Percentiles rank a stretch among this genome's conserved stretches.
These are phyloP conservation scores for Penicillium occitanis DNA, from an alignment of 2,329 filamentous ascomycete genomes.

Conservation along the genomic window DNA sequence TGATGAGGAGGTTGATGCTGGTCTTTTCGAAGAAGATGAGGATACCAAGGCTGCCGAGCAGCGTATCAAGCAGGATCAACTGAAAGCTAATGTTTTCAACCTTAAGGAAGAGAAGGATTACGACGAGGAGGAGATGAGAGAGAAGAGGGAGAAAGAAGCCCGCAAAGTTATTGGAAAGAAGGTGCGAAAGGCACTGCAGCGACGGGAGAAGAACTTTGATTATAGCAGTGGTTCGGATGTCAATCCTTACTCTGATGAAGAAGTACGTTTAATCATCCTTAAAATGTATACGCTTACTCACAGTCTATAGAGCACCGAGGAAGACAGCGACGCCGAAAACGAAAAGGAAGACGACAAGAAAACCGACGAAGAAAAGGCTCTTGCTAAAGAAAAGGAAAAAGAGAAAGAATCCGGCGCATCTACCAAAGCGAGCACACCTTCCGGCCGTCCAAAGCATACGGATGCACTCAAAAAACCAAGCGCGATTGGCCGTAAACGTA, in stretches of 20 bases:
- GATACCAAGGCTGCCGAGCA: conserved; percentile 71
- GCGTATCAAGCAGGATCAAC: conserved; percentile 73
- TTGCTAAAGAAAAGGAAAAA: conserved; percentile 44
- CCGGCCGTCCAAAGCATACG: conserved; percentile 55
- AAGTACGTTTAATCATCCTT: conserved; percentile 40
- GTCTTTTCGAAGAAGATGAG: conserved; percentile 81
- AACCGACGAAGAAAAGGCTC: conserved; percentile 57
- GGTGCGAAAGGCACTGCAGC: conserved; percentile 76
- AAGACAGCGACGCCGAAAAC: conserved; percentile 63
- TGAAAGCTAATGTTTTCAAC: conserved; percentile 86
- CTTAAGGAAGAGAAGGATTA: conserved; percentile 68
- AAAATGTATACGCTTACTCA: background rate
- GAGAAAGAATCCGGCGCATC: conserved; percentile 57
- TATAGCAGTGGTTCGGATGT: conserved; percentile 71
- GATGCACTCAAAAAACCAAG: conserved; percentile 54
- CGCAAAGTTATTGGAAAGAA: conserved; percentile 72
- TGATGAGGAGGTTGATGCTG: conserved; percentile 72
- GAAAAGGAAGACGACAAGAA: conserved; percentile 61
- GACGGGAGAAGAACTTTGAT: conserved; percentile 80
- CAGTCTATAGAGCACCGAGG: conserved; percentile 52
- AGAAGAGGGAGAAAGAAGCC: conserved; percentile 63
- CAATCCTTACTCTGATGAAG: conserved; percentile 57
- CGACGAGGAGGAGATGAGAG: conserved; percentile 67
- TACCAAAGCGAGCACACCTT: conserved; percentile 69
- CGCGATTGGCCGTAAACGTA: conserved; percentile 68